Conservation (phyloP, 75 land plant species). For the Sequoiadendron giganteum region DNA sequence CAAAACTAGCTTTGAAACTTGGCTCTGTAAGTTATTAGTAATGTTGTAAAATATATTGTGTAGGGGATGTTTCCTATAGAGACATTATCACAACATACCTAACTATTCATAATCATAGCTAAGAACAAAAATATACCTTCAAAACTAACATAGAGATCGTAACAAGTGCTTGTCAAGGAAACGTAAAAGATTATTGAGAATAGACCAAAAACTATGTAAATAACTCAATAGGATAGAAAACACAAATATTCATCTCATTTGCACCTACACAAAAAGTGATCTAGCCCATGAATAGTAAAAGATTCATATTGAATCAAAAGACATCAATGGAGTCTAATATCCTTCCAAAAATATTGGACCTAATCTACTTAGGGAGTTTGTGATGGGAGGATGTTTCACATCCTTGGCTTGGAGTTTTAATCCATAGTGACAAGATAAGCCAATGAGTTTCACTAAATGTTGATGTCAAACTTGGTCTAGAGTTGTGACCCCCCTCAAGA, state of each 20-base stretch:
- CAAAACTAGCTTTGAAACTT: conserved; percentile 25
- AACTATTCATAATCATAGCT: not conserved
- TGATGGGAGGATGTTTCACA: too few species aligned
- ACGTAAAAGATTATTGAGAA: not conserved
- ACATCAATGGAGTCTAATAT: not conserved
- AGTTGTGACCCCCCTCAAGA: too few species aligned
- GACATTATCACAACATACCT: not conserved
- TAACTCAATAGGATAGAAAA: not conserved
- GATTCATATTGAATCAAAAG: not conserved
- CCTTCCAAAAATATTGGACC: too few species aligned
- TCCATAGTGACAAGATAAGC: too few species aligned
- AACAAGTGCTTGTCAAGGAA: not conserved
- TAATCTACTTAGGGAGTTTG: too few species aligned
- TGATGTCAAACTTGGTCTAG: too few species aligned
- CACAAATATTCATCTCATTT: too few species aligned
- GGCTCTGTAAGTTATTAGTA: conserved; percentile 41
- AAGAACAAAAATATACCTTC: not conserved
- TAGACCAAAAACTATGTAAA: not conserved
- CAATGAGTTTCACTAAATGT: too few species aligned
- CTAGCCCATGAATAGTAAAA: too few species aligned
- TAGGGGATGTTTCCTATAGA: conserved; percentile 37
- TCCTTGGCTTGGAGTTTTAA: too few species aligned
- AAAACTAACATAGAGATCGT: not conserved
- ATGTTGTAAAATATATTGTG: conserved; percentile 51
- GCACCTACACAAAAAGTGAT: too few species aligned